Percentiles rank a stretch among this genome's conserved stretches.
Conservation (phyloP, 2,329 filamentous ascomycete genomes). For the Dothideomycetes sp. region DNA sequence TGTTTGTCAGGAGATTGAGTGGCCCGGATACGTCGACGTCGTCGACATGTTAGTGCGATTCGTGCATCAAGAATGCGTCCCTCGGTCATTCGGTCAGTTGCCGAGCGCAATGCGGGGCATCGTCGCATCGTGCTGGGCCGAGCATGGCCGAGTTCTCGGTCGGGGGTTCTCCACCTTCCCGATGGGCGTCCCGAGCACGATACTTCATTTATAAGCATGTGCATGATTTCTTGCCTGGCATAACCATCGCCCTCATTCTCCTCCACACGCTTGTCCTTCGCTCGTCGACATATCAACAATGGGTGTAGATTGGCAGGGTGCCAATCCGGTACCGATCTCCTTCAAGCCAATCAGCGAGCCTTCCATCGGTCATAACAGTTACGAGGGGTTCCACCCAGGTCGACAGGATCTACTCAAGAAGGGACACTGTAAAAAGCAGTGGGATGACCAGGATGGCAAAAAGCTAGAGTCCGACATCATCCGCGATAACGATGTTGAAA, state of each 20-base stretch:
- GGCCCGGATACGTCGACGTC: too few species aligned
- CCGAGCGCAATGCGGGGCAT: too few species aligned
- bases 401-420: slow-evolving; percentile 32
- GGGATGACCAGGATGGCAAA: slow-evolving; percentile 29
- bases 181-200: slow-evolving; percentile 6
- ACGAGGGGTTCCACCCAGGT: slow-evolving; percentile 32
- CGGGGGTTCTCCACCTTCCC: slow-evolving; percentile 3
- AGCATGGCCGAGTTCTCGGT: slow-evolving; percentile 9
- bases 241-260: not conserved
- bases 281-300: slow-evolving; percentile 1
- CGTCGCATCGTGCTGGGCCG: too few species aligned
- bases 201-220: not conserved
- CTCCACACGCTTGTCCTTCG: not conserved
- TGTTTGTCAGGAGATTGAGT: too few species aligned
- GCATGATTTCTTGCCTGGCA: not conserved
- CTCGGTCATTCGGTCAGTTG: too few species aligned
- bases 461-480: slow-evolving; percentile 31
- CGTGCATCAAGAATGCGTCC: too few species aligned
- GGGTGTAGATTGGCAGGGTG: slow-evolving; percentile 11
- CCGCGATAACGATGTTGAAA: slow-evolving; percentile 39
- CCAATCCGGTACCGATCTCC: slow-evolving; percentile 14
- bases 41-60: too few species aligned
- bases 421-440: slow-evolving; percentile 21
- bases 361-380: slow-evolving; percentile 34
- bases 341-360: slow-evolving; percentile 28